A percentile compares a stretch with the other conserved stretches of the same genome.
These are phyloP conservation scores for Stagonosporopsis cucurbitacearum DNA, from an alignment of 2,329 filamentous ascomycete species.

Conservation along the genomic window DNA sequence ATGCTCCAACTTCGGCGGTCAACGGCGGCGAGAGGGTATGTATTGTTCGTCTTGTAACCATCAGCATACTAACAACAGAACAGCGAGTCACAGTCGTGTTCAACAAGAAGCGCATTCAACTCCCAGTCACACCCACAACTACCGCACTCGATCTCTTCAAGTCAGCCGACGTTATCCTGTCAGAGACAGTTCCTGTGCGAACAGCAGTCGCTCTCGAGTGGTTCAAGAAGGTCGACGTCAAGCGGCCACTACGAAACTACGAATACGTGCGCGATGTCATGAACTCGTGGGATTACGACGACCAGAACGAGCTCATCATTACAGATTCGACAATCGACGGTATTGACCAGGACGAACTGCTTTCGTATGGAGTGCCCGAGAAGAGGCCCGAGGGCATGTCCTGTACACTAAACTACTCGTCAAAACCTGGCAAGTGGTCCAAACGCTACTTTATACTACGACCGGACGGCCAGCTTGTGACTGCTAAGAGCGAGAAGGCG, in stretches of 20 bases:
- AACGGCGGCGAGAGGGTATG: conserved; percentile 79
- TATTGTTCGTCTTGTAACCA: background rate
- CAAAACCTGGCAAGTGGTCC: conserved; percentile 83
- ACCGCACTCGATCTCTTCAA: conserved; percentile 75
- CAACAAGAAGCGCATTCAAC: conserved; percentile 69
- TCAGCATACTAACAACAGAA: conserved; percentile 22
- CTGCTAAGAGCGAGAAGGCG: conserved; percentile 72
- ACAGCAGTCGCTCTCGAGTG: conserved; percentile 78
- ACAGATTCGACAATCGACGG: conserved; percentile 62
- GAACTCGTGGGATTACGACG: conserved; percentile 89
- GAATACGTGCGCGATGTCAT: conserved; percentile 86
- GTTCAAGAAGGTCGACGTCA: conserved; percentile 76
- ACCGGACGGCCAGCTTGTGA: conserved; percentile 71
- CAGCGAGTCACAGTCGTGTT: conserved; percentile 76
- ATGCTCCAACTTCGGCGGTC: conserved; percentile 80
- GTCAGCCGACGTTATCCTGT: conserved; percentile 68
- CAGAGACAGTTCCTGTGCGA: conserved; percentile 67
- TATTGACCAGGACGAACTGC: conserved; percentile 67
- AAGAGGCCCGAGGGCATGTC: conserved; percentile 70
- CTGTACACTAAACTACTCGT: conserved; percentile 79
- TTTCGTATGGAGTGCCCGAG: conserved; percentile 67
- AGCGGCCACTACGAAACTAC: conserved; percentile 82
- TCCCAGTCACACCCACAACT: conserved; percentile 78
- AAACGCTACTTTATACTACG: conserved; percentile 81
- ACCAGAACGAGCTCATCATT: conserved; percentile 76